Evolutionary conservation across 2,329 filamentous ascomycete genomes (phyloP).

Genomic region (Daldinia sp.): DNA sequence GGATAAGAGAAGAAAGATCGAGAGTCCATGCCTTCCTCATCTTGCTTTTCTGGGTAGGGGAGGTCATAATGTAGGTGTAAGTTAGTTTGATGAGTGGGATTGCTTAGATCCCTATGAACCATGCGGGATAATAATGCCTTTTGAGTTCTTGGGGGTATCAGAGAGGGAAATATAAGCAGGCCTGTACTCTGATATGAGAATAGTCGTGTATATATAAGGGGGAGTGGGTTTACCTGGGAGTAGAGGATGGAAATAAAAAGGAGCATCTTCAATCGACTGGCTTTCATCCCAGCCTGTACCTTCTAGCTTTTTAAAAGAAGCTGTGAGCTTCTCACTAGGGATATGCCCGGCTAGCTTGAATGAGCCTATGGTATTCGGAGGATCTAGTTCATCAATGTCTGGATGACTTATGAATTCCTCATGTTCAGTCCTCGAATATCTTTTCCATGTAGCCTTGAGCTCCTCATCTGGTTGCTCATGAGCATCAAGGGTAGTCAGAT

Average conservation of each 20-base stretch:
- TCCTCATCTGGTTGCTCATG: conserved; percentile 80
- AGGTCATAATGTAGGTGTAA: conserved; percentile 85
- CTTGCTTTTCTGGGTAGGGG: conserved; percentile 62
- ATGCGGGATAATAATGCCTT: conserved; percentile 76
- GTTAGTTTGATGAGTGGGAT: conserved; percentile 84
- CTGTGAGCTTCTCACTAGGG: conserved; percentile 56
- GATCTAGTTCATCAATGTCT: conserved; percentile 66
- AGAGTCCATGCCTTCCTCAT: conserved; percentile 30
- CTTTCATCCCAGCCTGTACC: conserved; percentile 51
- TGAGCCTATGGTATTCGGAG: conserved; percentile 54
- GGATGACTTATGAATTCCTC: conserved; percentile 64
- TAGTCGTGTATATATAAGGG: background rate
- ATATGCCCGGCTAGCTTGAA: conserved; percentile 63
- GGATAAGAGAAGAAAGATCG: conserved; percentile 67
- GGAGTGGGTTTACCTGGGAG: conserved; percentile 71
- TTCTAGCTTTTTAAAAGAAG: conserved; percentile 59
- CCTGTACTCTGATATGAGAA: conserved; percentile 62
- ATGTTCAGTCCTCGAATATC: conserved; percentile 72
- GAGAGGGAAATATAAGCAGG: conserved; percentile 79
- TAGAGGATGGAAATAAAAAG: conserved; percentile 72
- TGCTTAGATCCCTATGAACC: conserved; percentile 80
- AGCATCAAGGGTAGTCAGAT: conserved; percentile 72
- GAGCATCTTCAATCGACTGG: conserved; percentile 54
- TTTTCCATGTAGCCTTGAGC: conserved; percentile 80
- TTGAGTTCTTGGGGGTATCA: conserved; percentile 79